Evolutionary conservation across 2,329 filamentous ascomycete species (phyloP), one percentile per base, ranked within the genome.

Genomic region (Diaporthe aspalathi): DNA sequence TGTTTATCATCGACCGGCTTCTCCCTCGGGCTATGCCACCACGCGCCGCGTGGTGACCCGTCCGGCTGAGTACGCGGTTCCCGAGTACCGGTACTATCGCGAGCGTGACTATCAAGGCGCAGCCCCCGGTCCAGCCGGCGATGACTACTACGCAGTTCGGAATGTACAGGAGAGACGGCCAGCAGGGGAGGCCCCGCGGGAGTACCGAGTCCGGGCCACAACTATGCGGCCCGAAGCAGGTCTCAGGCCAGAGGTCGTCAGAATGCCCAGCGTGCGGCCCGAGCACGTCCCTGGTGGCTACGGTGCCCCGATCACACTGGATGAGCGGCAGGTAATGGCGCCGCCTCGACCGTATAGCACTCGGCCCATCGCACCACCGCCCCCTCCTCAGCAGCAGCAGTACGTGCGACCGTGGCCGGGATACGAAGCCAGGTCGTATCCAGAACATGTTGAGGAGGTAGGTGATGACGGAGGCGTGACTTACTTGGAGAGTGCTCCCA

Each of bases 31-130:
- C 20, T 77, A 81, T 77, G 81, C 80, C 56, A 79, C 83, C n/a
- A 83, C 86, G 12, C 83, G 89, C 72, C 85, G 89, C 52, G 84
- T 91, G 53, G 82, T 93, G 27, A 90, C 90, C 14, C 88, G 91
- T 73, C 87, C 90, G 32, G 67, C 38, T 2, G 91, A 92, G 73
- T 88, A 85, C 66, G 81, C 85, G 63, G 76, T 84, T 32, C 77
- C 86, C 9, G 86, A 89, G 65, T 86, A 87, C 73, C 85, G 88
- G 72, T 81, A 84, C 35, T 89, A 88, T 73, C 85, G 87, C 20
- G 86, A 88, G 73, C 83, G 88, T 68, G 90, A 92, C 74, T 88
- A 89, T 74, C 87, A 89, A 5, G 80, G 81, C 73, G 88, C 85
- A 47, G 88, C 85, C 14, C 80, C 84, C 72, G 79, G 77, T 6